Base-by-base conservation (phyloP, 352 stramenopile species). In the Achlya hypogyna region DNA sequence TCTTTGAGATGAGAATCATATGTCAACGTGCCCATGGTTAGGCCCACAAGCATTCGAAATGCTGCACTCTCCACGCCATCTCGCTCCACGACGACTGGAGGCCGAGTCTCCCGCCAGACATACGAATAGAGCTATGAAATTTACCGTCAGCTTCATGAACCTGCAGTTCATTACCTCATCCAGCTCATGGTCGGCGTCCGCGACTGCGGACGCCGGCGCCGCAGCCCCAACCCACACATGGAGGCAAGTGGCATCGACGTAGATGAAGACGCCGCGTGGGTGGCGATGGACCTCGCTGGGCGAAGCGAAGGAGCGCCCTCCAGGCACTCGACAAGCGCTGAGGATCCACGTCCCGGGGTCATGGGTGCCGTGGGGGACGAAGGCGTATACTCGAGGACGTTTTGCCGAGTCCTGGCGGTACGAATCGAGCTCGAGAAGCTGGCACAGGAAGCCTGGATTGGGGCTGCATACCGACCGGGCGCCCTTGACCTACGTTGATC, bases 381-480 rank as follows among this genome's bases (percentile, higher is more conserved):
- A 64, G 32, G 35, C 23, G 25, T 40, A 64, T 6, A 64, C 54
- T 22, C 2, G 25, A 23, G 54, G 54, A 1, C 54, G 54, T 38
- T 64, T 64, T n/a, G 35, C 22, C 4, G 4, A 3, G 25, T 64
- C 40, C 18, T 4, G 10, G 35, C 40, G 35, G 20, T 52, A 38
- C 12, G 32, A 9, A 12, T 42, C 18, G 16, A 64, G 54, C 47
- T 64, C 54, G 16, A 64, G 45, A 16, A 64, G 54, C 23, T 64
- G 54, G 35, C 54, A 64, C 35, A 64, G n/a, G n/a, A 64, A 64
- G 22, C 54, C 54, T 5, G 32, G 18, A 25, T 64, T 64, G 10
- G 54, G 54, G 54, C 54, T 64, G 35, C 54, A 64, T 12, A 64
- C 20, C 22, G 45, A 18, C 2, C 54, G 54, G 20, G 54, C 54